phyloP scores from a whole-genome alignment of 1,284 basidiomycete genomes.

The Wallemia ichthyophaga region DNA sequence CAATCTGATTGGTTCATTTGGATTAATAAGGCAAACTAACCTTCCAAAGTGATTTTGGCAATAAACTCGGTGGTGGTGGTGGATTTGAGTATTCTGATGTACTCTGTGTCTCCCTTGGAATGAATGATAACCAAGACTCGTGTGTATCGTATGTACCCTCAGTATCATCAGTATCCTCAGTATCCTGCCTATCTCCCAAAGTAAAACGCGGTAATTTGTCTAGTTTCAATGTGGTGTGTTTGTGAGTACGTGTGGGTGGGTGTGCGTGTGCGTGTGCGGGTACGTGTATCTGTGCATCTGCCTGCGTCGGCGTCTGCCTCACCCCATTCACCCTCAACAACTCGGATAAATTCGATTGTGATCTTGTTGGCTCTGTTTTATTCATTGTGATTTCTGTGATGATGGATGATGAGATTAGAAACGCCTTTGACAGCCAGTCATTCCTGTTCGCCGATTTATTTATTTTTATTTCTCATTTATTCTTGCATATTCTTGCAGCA shows the following conservation, averaged over 20 bases:
- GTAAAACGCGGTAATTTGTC: background rate
- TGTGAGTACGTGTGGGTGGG: background rate
- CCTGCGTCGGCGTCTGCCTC: too few species aligned
- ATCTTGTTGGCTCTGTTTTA: background rate
- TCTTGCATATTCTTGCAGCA: too few species aligned
- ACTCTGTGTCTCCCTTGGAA: too few species aligned
- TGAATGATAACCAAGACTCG: background rate
- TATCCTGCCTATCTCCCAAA: background rate
- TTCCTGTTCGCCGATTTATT: too few species aligned
- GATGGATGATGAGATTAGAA: too few species aligned
- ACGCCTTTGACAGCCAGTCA: too few species aligned
- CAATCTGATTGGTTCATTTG: slow-evolving; percentile 3
- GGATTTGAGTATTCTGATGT: too few species aligned
- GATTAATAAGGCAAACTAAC: slow-evolving; percentile 14
- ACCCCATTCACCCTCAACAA: too few species aligned
- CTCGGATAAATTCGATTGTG: background rate
- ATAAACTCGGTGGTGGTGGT: slow-evolving; percentile 28
- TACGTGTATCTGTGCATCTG: too few species aligned
- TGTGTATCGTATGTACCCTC: background rate
- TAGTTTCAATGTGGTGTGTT: background rate
- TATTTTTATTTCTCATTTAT: too few species aligned
- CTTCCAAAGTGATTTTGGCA: slow-evolving; percentile 39
- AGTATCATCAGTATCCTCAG: background rate
- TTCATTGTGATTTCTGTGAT: background rate
- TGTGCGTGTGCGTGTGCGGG: too few species aligned